phyloP scores from a whole-genome alignment of 306 rosid species.

The Citrullus colocynthis region DNA sequence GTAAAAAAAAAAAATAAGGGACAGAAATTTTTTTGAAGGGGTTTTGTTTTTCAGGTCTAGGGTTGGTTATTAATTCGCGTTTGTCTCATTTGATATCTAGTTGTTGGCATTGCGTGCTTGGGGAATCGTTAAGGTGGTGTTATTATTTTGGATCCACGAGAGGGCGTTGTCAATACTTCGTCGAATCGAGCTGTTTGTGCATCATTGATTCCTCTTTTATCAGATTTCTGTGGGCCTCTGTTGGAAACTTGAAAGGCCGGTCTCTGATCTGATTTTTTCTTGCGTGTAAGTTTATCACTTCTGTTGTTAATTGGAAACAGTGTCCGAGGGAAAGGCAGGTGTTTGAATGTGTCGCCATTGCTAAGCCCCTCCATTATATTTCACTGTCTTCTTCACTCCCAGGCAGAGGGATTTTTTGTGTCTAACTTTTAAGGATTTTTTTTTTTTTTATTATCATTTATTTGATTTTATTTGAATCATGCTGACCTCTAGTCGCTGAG shows the following conservation, averaged over 20 bases:
- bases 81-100: conserved; percentile 10
- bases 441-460: too few species aligned
- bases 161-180: conserved; percentile 1
- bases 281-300: conserved; percentile 10
- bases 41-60: conserved; percentile 1
- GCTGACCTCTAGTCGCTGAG: neutral
- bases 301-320: neutral
- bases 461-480: neutral
- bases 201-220: neutral
- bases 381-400: neutral
- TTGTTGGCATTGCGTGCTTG: conserved; percentile 22
- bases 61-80: conserved; percentile 10
- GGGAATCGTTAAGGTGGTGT: conserved; percentile 10
- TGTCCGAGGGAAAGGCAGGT: neutral
- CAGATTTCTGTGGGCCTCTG: neutral
- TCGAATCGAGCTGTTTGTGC: conserved; percentile 12
- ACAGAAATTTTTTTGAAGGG: neutral
- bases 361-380: neutral
- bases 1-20: neutral
- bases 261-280: conserved; percentile 6
- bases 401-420: neutral
- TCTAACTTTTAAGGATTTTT: neutral
- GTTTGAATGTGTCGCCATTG: conserved; percentile 2
- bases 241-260: conserved; percentile 3
- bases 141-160: conserved; percentile 10